Conservation (phyloP, 1,284 basidiomycete species). For the Sporisorium scitamineum region DNA sequence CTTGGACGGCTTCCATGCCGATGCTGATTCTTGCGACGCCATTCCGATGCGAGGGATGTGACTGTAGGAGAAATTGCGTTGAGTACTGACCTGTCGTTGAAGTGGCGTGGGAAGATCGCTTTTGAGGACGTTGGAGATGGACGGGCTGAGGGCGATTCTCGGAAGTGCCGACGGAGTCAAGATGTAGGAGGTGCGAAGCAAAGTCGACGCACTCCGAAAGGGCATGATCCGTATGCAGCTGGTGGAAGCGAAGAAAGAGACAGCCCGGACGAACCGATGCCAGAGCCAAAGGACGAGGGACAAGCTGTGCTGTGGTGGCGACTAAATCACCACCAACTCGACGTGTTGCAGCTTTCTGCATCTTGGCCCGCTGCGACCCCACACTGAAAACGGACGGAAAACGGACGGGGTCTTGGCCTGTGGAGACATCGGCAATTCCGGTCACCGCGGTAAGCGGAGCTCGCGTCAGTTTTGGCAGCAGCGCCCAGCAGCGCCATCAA, state of each 20-base stretch:
- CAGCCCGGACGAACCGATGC: conserved; percentile 13
- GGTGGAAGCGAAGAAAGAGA: not conserved
- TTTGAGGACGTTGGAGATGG: not conserved
- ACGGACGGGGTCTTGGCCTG: not conserved
- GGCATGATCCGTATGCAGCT: conserved; percentile 16
- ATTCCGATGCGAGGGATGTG: conserved; percentile 26
- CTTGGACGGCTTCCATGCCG: conserved; percentile 46
- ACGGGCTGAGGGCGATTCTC: conserved; percentile 1
- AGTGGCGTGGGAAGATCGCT: conserved; percentile 23
- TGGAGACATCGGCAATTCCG: conserved; percentile 30
- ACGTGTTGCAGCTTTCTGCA: not conserved
- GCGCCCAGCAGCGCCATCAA: conserved; percentile 4
- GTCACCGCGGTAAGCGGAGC: conserved; percentile 17
- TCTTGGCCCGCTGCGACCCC: conserved; percentile 3
- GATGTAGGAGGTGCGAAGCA: conserved; percentile 16
- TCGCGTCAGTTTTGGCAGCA: not conserved
- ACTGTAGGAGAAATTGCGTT: conserved; percentile 19
- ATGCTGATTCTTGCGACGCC: conserved; percentile 15
- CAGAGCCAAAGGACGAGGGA: not conserved
- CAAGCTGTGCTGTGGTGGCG: not conserved
- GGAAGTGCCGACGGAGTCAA: conserved; percentile 11
- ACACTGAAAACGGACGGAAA: conserved; percentile 1
- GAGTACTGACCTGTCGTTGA: too few relatives aligned
- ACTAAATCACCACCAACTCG: not conserved
- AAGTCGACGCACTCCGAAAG: conserved; percentile 12